Evolutionary conservation across 176 grass and related monocot species (phyloP), one percentile per base, ranked within the genome.

Genomic region (Urochloa ruziziensis): DNA sequence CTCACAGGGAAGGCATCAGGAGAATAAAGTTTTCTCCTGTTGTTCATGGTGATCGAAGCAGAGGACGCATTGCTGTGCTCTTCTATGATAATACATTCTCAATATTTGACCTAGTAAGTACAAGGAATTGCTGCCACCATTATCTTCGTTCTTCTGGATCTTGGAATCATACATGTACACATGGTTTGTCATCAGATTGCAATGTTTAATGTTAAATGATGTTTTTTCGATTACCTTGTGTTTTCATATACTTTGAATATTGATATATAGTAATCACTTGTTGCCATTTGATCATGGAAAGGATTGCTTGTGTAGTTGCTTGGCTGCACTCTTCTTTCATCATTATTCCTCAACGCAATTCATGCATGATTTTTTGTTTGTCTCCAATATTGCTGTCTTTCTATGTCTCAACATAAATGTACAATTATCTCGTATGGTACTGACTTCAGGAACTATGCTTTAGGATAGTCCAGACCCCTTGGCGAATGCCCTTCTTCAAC

Each of bases 11-110:
- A 84, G 96, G 96, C 69, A 98, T 98, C 58, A 91, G 93, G 84
- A 89, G 96, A 86, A 98, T 98, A 84, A 98, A 98, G 25, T 95
- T 98, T 84, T 98, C 96, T 70, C 93, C 96, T 75, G 93, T 98
- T 74, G 91, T 98, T 75, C 84, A 88, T 74, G 91, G 96, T 61
- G 93, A 98, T 72, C 84, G 91, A 49, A 98, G 91, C 70, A 89
- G 96, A 88, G 96, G 96, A 53, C 91, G 96, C 64, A 95, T 98
- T 54, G 89, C 96, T 75, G 96, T 98, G 42, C 93, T 98, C 36
- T 98, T 98, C 79, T 88, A 91, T 81, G 93, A 99, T 76, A 99
- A 99, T 83, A 94, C 96, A 78, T 99, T 99, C 80, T 99, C 96
- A 23, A 95, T 99, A 80, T 99, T 99, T 95, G 93, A 99, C 90